Percentiles rank a stretch among this genome's conserved stretches.
phyloP scores from a whole-genome alignment of 306 rosid genomes.

The Cicer arietinum region DNA sequence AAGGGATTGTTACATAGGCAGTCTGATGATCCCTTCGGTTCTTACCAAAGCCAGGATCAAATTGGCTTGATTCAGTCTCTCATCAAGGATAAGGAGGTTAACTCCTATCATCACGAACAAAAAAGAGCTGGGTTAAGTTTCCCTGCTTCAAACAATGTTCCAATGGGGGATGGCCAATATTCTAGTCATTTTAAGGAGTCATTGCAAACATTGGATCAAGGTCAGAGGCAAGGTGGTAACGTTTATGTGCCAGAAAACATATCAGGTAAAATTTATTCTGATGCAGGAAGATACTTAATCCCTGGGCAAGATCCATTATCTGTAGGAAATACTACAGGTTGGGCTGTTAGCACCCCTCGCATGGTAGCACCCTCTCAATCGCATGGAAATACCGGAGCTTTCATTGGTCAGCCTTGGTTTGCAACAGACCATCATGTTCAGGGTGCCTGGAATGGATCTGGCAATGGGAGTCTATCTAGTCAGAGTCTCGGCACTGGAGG shows the following conservation, averaged over 20 bases:
- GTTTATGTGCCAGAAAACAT: conserved; percentile 60
- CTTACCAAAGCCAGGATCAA: conserved; percentile 70
- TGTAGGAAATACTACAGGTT: conserved; percentile 61
- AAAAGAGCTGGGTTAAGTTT: conserved; percentile 62
- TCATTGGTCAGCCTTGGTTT: conserved; percentile 74
- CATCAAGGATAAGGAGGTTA: conserved; percentile 67
- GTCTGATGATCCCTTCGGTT: conserved; percentile 60
- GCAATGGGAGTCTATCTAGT: conserved; percentile 51
- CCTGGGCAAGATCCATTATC: conserved; percentile 64
- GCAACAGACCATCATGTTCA: conserved; percentile 72
- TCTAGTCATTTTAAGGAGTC: conserved; percentile 74
- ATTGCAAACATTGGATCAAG: conserved; percentile 65
- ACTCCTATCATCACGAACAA: conserved; percentile 65
- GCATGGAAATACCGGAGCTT: conserved; percentile 58
- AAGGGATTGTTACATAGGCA: conserved; percentile 60
- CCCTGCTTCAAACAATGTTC: conserved; percentile 57
- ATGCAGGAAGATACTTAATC: conserved; percentile 64
- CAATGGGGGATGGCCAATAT: conserved; percentile 61
- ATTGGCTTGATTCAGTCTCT: conserved; percentile 75
- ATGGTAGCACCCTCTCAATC: conserved; percentile 65
- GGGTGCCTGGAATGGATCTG: conserved; percentile 74
- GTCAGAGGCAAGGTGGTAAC: conserved; percentile 59
- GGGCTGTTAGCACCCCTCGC: conserved; percentile 60
- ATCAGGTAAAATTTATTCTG: conserved; percentile 63
- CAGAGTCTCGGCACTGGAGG: conserved; percentile 66